phyloP scores from a whole-genome alignment of 2,329 filamentous ascomycete genomes.

The Cladosporium sp. region DNA sequence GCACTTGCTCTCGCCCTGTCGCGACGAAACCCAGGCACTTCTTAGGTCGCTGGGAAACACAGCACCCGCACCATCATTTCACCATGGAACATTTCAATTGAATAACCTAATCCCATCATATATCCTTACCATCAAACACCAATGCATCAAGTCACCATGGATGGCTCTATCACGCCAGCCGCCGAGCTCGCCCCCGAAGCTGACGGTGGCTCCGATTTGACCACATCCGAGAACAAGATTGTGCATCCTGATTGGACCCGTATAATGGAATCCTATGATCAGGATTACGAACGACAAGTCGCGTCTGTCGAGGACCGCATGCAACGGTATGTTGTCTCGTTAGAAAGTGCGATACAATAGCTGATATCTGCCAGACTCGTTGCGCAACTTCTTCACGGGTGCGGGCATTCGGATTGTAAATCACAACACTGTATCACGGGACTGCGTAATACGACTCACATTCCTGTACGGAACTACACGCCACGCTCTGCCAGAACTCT shows the following conservation, averaged over 20 bases:
- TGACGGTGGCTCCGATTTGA: too few species aligned
- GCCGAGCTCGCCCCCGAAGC: background rate
- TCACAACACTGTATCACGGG: conserved; percentile 78
- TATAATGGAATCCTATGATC: background rate
- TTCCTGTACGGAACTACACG: conserved; percentile 74
- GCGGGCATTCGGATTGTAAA: conserved; percentile 64
- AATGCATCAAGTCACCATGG: background rate
- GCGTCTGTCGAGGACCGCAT: background rate
- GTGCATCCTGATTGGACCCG: background rate
- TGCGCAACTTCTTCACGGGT: conserved; percentile 75
- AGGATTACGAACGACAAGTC: background rate
- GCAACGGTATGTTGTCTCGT: background rate
- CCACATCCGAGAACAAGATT: background rate
- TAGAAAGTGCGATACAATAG: background rate
- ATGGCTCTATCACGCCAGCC: background rate
- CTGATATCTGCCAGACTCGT: conserved; percentile 42
- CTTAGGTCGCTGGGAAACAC: background rate
- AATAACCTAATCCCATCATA: background rate
- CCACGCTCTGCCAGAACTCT: conserved; percentile 76
- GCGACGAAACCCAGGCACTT: background rate
- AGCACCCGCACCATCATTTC: background rate
- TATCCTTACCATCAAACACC: background rate
- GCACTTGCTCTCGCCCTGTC: background rate
- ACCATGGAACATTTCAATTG: background rate
- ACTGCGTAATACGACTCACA: conserved; percentile 63